Base-by-base conservation (phyloP, 1,284 basidiomycete genomes). In the Tylopilus orsonianus region DNA sequence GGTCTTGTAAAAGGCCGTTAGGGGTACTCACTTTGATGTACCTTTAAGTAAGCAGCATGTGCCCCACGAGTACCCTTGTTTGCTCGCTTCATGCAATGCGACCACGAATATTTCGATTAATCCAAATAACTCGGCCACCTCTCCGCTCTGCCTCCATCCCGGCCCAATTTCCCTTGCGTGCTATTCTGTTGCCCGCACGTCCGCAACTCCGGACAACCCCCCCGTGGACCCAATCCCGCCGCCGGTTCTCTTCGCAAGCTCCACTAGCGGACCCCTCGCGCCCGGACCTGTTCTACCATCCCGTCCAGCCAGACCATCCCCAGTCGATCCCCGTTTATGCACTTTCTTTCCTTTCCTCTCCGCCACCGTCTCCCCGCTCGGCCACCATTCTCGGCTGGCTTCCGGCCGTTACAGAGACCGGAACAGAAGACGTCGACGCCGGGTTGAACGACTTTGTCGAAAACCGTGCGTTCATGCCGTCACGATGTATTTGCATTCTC, bases 341-440 rank as follows among this genome's bases (percentile, higher is more conserved):
- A 0, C 61, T 89, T 4, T 87, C 85, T 2, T 83, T 88, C 48
- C 67, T 85, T 4, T 52, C 71, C 4, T 48, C 59, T 14, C 63
- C 75, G 4, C 82, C 81, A 0, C 62, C 72, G 2, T 65, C 65
- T 2, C 53, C 71, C 4, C 67, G 72, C 14, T 82, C 83, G 8
- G 63, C 67, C n/a, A 75, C 77, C 1, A 65, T 89, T 5, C 70
- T 89, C 18, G 87, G 87, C 1, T 89, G 83, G 84, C 65, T 90
- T 3, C 85, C 85, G 10, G 85, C 84, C 4, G 65, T 69, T 34
- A 65, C 70, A 2, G 66, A 64, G 2, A 30, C 42, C 4, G 50
- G 32, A 0, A 20, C 34, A 3, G 40, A 50, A 35, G 72, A 71
- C 20, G 61, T 57, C 23, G 72, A 74, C 24, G 77, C 79, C 2